phyloP scores from a whole-genome alignment of 2,329 filamentous ascomycete species.

The Diaporthe sp. region DNA sequence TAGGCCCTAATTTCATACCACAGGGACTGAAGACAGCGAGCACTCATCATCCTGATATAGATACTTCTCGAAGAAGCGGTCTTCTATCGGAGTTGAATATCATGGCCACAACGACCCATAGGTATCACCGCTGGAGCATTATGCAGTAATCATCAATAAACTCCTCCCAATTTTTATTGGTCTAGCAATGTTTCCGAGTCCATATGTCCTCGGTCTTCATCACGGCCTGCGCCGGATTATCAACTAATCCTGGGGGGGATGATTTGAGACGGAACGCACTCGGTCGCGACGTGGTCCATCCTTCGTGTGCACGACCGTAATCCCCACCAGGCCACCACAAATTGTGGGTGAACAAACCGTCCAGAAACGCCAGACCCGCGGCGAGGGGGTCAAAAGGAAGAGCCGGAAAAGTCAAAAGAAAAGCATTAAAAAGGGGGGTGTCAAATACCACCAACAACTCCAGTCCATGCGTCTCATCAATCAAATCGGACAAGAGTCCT shows the following conservation, averaged over 20 bases:
- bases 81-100: background rate
- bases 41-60: background rate
- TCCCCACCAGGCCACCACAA: conserved; percentile 23
- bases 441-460: conserved; percentile 18
- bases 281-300: background rate
- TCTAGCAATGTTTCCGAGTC: conserved; percentile 16
- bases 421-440: conserved; percentile 7
- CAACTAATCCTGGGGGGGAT: background rate
- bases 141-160: conserved; percentile 13
- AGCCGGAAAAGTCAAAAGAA: background rate
- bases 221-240: background rate
- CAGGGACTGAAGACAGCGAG: background rate
- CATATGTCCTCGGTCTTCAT: conserved; percentile 14
- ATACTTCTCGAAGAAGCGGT: background rate
- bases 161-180: conserved; percentile 18
- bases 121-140: background rate
- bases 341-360: conserved; percentile 24
- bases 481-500: conserved; percentile 9
- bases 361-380: conserved; percentile 29
- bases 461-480: background rate
- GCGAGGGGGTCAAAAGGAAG: background rate
- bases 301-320: background rate
- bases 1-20: background rate
- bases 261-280: background rate
- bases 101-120: background rate